A percentile compares a stretch with the other conserved stretches of the same genome.
Evolutionary conservation across 495 filamentous ascomycete species (phyloP).

Genomic region (Aspergillus campestris): DNA sequence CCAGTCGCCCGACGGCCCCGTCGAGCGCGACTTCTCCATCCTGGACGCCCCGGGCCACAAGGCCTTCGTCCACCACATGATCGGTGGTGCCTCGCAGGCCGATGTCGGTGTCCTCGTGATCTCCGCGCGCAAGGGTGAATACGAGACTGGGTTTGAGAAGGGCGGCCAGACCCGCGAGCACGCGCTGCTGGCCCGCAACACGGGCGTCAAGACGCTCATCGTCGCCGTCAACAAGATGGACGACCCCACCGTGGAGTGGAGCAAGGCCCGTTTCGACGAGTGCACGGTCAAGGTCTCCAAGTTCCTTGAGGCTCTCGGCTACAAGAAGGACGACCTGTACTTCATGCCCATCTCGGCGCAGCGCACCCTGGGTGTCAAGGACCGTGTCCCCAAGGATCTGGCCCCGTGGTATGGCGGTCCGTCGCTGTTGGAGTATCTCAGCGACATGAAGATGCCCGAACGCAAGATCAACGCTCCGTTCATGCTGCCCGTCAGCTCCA

Average conservation of each 20-base stretch:
- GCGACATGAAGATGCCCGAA: conserved; percentile 82
- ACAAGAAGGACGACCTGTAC: conserved; percentile 85
- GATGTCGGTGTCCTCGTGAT: conserved; percentile 96
- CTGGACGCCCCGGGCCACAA: conserved; percentile 96
- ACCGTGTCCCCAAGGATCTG: conserved; percentile 69
- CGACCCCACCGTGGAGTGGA: conserved; percentile 92
- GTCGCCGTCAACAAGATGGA: conserved; percentile 99
- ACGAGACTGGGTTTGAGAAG: conserved; percentile 99
- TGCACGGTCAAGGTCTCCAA: conserved; percentile 80
- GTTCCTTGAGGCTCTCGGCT: conserved; percentile 86
- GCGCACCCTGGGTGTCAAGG: conserved; percentile 75
- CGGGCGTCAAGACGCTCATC: conserved; percentile 89
- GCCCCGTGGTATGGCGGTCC: conserved; percentile 81
- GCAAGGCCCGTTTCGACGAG: conserved; percentile 80
- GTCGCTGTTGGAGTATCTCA: conserved; percentile 90
- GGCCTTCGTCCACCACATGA: conserved; percentile 93
- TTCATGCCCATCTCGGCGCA: conserved; percentile 98
- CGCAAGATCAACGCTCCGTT: conserved; percentile 96
- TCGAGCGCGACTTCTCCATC: conserved; percentile 64
- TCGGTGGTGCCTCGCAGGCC: conserved; percentile 91
- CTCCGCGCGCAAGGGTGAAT: conserved; percentile 94
- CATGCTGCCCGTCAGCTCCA: conserved; percentile 96
- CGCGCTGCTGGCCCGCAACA: conserved; percentile 94
- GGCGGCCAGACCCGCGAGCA: conserved; percentile 97
- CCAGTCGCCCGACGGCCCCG: conserved; percentile 40